Conservation (phyloP, 495 filamentous ascomycete genomes). For the Trichoderma reesei region DNA sequence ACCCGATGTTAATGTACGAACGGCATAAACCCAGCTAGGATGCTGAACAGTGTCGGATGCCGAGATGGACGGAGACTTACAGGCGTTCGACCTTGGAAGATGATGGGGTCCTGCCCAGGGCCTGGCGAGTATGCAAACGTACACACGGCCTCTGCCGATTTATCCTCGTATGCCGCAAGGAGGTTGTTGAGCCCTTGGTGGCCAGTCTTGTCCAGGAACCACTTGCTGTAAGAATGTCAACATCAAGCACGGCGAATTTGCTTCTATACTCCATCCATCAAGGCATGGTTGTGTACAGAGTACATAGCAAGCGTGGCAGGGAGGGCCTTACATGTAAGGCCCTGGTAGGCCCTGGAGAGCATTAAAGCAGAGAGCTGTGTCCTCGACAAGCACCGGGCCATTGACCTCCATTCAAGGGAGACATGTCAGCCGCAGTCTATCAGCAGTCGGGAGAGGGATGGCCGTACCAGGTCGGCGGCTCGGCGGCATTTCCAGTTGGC, state of each 20-base stretch:
- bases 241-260: too few species aligned
- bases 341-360: constrained; percentile 85
- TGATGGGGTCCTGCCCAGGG: constrained; percentile 70
- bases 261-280: too few species aligned
- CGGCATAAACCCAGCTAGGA: constrained; percentile 3
- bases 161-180: constrained; percentile 80
- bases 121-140: constrained; percentile 89
- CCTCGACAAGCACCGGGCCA: constrained; percentile 89
- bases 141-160: constrained; percentile 84
- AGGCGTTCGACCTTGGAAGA: constrained; percentile 82
- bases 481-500: constrained; percentile 75
- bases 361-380: constrained; percentile 89
- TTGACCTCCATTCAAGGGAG: constrained; percentile 42
- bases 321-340: constrained; percentile 72
- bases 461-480: constrained; percentile 59
- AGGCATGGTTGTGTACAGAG: too few species aligned
- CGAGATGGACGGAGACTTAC: constrained; percentile 19
- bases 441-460: background rate
- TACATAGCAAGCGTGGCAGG: constrained; percentile 2
- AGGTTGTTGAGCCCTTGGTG: constrained; percentile 83
- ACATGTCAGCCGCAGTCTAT: background rate
- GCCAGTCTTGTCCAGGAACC: constrained; percentile 76
- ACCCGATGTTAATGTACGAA: background rate
- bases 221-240: constrained; percentile 53
- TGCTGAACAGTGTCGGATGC: background rate